Evolutionary conservation across 1,139 yeast species (phyloP).

Genomic region (Nadsonia starkeyi-henricii): DNA sequence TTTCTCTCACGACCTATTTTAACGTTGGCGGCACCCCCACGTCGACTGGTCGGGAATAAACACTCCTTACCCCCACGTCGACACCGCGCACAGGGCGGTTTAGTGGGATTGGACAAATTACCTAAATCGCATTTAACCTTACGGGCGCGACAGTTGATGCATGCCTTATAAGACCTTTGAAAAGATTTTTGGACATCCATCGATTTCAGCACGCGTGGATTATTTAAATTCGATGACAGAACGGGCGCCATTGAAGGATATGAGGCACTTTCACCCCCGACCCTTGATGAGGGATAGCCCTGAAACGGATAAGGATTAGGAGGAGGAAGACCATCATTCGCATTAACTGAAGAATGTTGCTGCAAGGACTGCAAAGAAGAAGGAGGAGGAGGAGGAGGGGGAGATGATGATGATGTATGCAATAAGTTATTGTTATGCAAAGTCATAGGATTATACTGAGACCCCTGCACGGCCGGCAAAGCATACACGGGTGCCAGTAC

Average conservation of each 20-base stretch:
- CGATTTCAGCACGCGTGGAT: slow-evolving; percentile 1
- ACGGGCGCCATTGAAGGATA: background rate
- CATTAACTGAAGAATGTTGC: no score
- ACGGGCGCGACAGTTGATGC: slow-evolving; percentile 67
- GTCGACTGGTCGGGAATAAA: slow-evolving; percentile 50
- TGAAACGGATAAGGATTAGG: no score
- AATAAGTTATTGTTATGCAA: no score
- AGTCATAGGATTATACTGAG: no score
- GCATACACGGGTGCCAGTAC: no score
- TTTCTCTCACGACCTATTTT: slow-evolving; percentile 26
- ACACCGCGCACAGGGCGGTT: slow-evolving; percentile 80
- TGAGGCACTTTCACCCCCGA: no score
- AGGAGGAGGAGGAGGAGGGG: no score
- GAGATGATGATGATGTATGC: no score
- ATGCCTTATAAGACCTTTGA: slow-evolving; percentile 65
- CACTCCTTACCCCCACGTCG: slow-evolving; percentile 70
- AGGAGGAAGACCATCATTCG: no score
- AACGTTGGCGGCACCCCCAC: slow-evolving; percentile 43
- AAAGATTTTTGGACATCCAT: slow-evolving; percentile 16
- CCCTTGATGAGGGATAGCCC: no score
- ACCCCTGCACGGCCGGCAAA: no score
- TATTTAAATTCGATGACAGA: background rate
- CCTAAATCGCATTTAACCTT: slow-evolving; percentile 82
- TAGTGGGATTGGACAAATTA: slow-evolving; percentile 53
- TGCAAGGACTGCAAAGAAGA: no score